Base-by-base conservation (phyloP, 139 green algal genomes). In the Chlamydomonas sp. region DNA sequence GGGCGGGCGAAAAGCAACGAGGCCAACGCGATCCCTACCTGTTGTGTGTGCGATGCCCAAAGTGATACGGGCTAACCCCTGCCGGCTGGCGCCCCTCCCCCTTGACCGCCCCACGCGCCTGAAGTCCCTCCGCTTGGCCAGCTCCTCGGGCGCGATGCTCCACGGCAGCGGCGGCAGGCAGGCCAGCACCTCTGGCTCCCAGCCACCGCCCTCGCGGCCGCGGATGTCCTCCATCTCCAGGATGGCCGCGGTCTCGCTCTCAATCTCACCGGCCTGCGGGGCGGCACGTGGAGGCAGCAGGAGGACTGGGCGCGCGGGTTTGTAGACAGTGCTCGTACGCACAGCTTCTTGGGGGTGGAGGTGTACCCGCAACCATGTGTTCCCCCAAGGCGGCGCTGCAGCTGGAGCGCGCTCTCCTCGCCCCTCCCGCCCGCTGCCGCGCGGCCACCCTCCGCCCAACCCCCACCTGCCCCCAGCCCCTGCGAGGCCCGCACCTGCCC, bases 131-230 rank as follows among this genome's bases (percentile, higher is more conserved):
- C 98, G 85, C 6, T 63, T 20, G 8, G 63, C 72, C 14, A 96
- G 59, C 18, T 99, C 96, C 67, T 94, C 90, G 5, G 90, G 58
- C 3, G 89, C 77, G 49, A 98, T 93, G 80, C 57, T 72, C 97
- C 97, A 99, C 1, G 94, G 95, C 18, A 88, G 92, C n/a, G 79
- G 62, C 0, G 97, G 97, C 80, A 99, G 91, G 90, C 95, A 98
- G 20, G 91, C 95, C 75, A 98, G 85, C 69, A 96, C 96, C 57
- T 94, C 90, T 3, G 79, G 61, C 16, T n/a, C 86, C 61, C 80
- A 87, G 66, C 10, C 10, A 10, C 12, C 66, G 10, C 10, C 12
- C 12, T 80, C 72, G 18, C 12, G 61, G 12, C 15, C 6, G 68
- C 86, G 69, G 17, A 95, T 80, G 12, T 76, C 85, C 85, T 97